A percentile compares a stretch with the other conserved stretches of the same genome.
phyloP scores from a whole-genome alignment of 441 rosid genomes.

The Francoa sonchifolia region DNA sequence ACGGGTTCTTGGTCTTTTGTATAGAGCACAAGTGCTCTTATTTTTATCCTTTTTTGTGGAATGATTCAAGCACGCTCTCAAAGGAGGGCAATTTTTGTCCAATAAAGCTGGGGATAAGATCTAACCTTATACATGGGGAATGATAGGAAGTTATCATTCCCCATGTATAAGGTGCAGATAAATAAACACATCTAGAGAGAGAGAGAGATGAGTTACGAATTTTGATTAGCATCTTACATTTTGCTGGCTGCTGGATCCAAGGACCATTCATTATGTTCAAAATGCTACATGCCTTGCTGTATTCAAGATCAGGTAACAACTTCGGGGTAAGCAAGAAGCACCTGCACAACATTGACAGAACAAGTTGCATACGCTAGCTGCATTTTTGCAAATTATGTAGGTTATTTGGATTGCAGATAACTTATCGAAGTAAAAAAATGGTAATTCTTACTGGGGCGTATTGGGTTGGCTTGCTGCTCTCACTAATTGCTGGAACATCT shows the following conservation, averaged over 20 bases:
- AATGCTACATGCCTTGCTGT: conserved; percentile 85
- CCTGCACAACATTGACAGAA: conserved; percentile 23
- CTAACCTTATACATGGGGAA: too few species aligned
- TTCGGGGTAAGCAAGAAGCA: conserved; percentile 90
- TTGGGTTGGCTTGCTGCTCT: conserved; percentile 90
- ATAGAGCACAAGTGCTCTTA: too few species aligned
- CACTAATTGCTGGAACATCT: conserved; percentile 96
- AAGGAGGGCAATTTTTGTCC: too few species aligned
- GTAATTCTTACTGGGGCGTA: conserved; percentile 77
- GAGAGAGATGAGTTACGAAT: background rate
- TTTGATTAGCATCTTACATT: conserved; percentile 30
- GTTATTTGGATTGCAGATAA: too few species aligned
- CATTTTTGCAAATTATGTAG: background rate
- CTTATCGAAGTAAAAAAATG: background rate
- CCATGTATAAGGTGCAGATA: too few species aligned
- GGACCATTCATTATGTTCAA: conserved; percentile 95
- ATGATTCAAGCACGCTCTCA: too few species aligned
- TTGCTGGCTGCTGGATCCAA: conserved; percentile 74
- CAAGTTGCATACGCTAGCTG: background rate
- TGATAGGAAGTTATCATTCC: too few species aligned
- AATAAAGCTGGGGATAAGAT: too few species aligned
- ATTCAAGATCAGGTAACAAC: conserved; percentile 74
- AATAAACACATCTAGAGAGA: background rate
- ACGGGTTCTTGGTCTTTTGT: too few species aligned
- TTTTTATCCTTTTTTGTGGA: too few species aligned